A percentile compares a stretch with the other conserved stretches of the same genome.
Evolutionary conservation across 2,329 filamentous ascomycete genomes (phyloP).

Genomic region (Colletotrichum sp.): DNA sequence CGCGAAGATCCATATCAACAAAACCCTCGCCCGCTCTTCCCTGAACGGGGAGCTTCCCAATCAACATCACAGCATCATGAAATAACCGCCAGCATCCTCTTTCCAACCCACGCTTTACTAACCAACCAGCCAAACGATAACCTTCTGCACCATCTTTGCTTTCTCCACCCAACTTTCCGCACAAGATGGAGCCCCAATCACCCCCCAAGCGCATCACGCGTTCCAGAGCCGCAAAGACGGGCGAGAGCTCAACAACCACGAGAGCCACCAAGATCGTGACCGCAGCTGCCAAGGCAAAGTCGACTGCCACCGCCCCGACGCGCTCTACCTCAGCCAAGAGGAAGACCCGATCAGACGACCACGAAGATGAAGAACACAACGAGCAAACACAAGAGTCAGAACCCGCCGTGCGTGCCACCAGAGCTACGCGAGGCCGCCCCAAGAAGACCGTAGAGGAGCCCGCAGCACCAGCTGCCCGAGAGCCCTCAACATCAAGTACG

Average conservation of each 20-base stretch:
- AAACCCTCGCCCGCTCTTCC: conserved; percentile 19
- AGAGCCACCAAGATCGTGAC: conserved; percentile 54
- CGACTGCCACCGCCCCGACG: conserved; percentile 31
- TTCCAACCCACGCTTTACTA: conserved; percentile 2
- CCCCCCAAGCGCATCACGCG: conserved; percentile 67
- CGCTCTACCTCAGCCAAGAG: conserved; percentile 44
- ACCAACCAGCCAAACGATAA: background rate
- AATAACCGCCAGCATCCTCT: conserved; percentile 1
- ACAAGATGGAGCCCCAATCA: conserved; percentile 55
- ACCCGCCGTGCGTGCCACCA: conserved; percentile 34
- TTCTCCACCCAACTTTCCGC: background rate
- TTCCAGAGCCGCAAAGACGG: conserved; percentile 47
- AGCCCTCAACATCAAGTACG: conserved; percentile 15
- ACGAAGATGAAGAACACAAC: conserved; percentile 52
- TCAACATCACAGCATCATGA: conserved; percentile 10
- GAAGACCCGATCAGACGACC: conserved; percentile 61
- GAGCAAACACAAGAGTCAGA: conserved; percentile 30
- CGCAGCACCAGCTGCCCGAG: background rate
- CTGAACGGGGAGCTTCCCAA: background rate
- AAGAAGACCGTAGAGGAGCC: conserved; percentile 42
- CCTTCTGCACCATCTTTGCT: conserved; percentile 3
- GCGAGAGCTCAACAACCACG: conserved; percentile 34
- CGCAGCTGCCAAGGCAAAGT: conserved; percentile 53
- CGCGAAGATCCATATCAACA: conserved; percentile 24
- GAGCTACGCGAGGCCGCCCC: conserved; percentile 49